A percentile compares a stretch with the other conserved stretches of the same genome.
Evolutionary conservation across 345 rosid species (phyloP).

Genomic region (Odontarrhena argentea): DNA sequence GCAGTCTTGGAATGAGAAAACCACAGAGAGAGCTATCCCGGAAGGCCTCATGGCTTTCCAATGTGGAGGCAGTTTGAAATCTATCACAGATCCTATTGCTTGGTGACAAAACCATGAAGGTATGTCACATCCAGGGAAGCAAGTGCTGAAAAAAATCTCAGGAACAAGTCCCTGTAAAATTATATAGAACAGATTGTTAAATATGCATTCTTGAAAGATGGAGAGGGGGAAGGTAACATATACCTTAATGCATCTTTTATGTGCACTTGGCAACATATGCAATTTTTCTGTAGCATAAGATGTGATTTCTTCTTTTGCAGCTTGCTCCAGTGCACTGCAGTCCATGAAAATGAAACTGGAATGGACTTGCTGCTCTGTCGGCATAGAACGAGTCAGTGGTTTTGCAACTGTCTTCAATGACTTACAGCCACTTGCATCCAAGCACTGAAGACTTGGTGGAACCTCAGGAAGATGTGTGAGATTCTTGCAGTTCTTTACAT

Average conservation of each 20-base stretch:
- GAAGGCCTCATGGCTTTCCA: slow-evolving; percentile 24
- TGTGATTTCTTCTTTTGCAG: slow-evolving; percentile 20
- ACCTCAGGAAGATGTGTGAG: slow-evolving; percentile 28
- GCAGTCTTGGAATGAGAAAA: slow-evolving; percentile 13
- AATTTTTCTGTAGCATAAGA: slow-evolving; percentile 1
- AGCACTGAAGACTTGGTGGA: slow-evolving; percentile 31
- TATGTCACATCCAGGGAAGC: slow-evolving; percentile 32
- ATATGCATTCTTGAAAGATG: no score
- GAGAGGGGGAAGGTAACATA: background rate
- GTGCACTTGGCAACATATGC: slow-evolving; percentile 9
- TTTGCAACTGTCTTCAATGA: slow-evolving; percentile 3
- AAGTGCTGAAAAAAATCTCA: slow-evolving; percentile 17
- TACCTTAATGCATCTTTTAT: slow-evolving; percentile 18
- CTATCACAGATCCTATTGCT: slow-evolving; percentile 24
- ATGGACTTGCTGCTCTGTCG: background rate
- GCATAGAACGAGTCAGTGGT: background rate
- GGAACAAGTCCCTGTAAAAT: slow-evolving; percentile 10
- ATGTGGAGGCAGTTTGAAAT: slow-evolving; percentile 19
- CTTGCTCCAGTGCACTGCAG: slow-evolving; percentile 15
- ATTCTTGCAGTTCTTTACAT: slow-evolving; percentile 24
- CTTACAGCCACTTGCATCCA: slow-evolving; percentile 23
- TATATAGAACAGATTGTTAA: background rate
- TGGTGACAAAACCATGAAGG: slow-evolving; percentile 28
- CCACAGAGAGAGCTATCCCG: slow-evolving; percentile 25
- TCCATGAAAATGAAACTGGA: slow-evolving; percentile 31